Evolutionary conservation across 345 rosid species (phyloP).

Genomic region (Toxicodendron radicans): DNA sequence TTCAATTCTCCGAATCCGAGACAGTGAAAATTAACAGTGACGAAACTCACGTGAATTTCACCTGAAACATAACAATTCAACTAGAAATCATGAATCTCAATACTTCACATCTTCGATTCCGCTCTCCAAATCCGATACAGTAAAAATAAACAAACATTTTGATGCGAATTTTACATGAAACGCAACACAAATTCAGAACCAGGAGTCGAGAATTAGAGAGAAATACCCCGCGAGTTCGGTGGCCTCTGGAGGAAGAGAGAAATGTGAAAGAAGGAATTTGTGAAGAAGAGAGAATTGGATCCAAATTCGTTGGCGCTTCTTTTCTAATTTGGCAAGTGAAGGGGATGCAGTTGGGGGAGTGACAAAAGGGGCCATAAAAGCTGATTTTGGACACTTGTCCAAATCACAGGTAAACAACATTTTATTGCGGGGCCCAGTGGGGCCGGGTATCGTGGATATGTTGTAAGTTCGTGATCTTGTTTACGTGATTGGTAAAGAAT

Average conservation of each 20-base stretch:
- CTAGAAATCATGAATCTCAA: too few relatives aligned
- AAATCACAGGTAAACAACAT: neutral
- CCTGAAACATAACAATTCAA: neutral
- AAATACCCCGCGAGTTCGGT: too few relatives aligned
- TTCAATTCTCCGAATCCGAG: neutral
- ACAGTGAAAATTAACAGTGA: too few relatives aligned
- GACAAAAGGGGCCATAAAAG: neutral
- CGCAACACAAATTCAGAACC: too few relatives aligned
- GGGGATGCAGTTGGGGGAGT: neutral
- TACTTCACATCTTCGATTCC: too few relatives aligned
- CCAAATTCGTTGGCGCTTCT: constrained; percentile 57
- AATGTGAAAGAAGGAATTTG: neutral
- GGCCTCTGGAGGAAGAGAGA: neutral
- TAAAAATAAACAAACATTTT: neutral
- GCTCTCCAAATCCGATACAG: too few relatives aligned
- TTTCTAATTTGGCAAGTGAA: constrained; percentile 17
- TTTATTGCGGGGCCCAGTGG: constrained; percentile 1
- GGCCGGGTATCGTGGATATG: neutral
- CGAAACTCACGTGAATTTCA: neutral
- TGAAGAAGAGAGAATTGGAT: constrained; percentile 32
- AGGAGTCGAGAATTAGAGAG: neutral
- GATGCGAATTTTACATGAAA: neutral
- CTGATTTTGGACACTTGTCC: constrained; percentile 15
- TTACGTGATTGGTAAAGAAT: neutral
- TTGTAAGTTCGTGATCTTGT: neutral